Base-by-base conservation (phyloP, 768 basidiomycete species). In the Cyclocybe cylindracea region DNA sequence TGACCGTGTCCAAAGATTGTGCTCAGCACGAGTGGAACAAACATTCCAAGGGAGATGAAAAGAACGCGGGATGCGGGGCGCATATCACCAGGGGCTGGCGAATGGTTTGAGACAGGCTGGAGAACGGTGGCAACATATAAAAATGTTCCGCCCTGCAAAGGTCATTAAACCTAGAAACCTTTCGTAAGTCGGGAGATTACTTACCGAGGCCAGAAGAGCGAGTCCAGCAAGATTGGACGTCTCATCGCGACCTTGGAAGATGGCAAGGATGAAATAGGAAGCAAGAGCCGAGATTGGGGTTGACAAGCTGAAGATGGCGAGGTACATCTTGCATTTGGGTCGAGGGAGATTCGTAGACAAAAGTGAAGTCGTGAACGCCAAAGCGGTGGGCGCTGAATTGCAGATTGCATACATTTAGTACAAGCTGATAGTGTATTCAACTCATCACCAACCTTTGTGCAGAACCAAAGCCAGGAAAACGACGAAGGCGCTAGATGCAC, bases 101-200 rank as follows among this genome's bases (percentile, higher is more conserved):
- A 64, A 46, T 77, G 75, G 13, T 78, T 74, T 32, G 87, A 85
- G 32, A 87, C 78, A 2, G 89, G 83, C 62, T 92, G 91, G n/a
- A 94, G 75, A 37, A 92, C 87, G 1, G 94, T 94, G 1, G 94
- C 93, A 7, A 98, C 95, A 63, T 96, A 97, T 36, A 98, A 76
- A 71, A 97, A 97, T 3, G 92, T 94, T 7, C 94, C 94, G 40
- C 91, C 94, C 91, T 94, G 39, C 33, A 49, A 33, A 32, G 32
- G 19, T n/a, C 38, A 32, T 41, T 34, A 46, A n/a, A 13, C 36
- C n/a, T 11, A 41, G 14, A 39, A 39, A 45, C 19, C 51, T 31
- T 48, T 36, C 24, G 14, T 29, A 31, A 38, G 19, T 40, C 32
- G 7, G 24, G 16, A 13, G 40, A 36, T 14, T 39, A 73, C 86